Conservation (phyloP, 1,284 basidiomycete genomes). For the Moesziomyces parantarcticus region DNA sequence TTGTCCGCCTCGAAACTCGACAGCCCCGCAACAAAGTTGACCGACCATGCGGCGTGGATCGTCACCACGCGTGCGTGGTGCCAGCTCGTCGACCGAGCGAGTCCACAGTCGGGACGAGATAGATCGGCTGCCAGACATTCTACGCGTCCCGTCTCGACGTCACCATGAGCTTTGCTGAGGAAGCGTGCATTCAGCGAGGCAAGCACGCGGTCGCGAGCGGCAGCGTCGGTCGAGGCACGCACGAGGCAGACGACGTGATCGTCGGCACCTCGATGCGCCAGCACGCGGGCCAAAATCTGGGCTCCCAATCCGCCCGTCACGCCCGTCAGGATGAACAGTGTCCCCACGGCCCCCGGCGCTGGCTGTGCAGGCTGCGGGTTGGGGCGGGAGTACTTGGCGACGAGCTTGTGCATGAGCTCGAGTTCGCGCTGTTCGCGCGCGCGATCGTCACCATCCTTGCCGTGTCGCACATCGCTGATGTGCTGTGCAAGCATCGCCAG, state of each 20-base stretch:
- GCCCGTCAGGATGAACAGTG: conserved; percentile 71
- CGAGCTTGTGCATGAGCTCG: conserved; percentile 63
- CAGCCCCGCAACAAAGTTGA: conserved; percentile 55
- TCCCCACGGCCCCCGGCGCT: conserved; percentile 19
- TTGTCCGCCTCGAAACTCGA: conserved; percentile 46
- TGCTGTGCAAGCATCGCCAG: conserved; percentile 33
- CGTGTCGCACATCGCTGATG: conserved; percentile 35
- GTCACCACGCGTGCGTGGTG: conserved; percentile 8
- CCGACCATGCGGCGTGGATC: conserved; percentile 57
- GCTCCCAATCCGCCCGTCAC: conserved; percentile 76
- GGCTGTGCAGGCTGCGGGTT: conserved; percentile 9
- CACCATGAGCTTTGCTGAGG: conserved; percentile 47
- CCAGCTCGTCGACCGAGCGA: background rate
- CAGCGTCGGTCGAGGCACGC: conserved; percentile 70
- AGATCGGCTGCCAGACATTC: conserved; percentile 44
- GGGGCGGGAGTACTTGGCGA: conserved; percentile 60
- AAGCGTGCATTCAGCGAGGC: conserved; percentile 64
- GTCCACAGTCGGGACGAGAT: conserved; percentile 15
- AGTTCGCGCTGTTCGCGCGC: conserved; percentile 13
- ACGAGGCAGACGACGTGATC: conserved; percentile 73
- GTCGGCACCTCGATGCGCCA: conserved; percentile 52
- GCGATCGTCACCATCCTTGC: conserved; percentile 4
- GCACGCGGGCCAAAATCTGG: conserved; percentile 72
- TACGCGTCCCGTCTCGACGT: conserved; percentile 20
- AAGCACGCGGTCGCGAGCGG: conserved; percentile 68